Evolutionary conservation across 2,329 filamentous ascomycete genomes (phyloP), one percentile per base, ranked within the genome.

Genomic region (Chaetomium olivaceum): DNA sequence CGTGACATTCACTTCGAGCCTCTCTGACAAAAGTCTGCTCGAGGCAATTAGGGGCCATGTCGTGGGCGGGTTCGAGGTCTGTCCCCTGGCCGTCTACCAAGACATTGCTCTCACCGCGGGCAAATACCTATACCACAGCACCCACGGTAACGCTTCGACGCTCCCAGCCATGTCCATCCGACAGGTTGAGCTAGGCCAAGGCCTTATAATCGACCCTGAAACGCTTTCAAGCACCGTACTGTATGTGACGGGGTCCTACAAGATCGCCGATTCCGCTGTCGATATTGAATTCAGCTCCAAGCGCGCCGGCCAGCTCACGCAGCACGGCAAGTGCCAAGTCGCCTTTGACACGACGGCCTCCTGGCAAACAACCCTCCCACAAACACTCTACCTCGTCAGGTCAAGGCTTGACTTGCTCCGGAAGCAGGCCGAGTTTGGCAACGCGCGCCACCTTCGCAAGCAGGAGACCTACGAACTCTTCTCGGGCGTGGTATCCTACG

Each of bases 381-480:
- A 56, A 11, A 56, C 52, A 4, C 52, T 56, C 27, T 56, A 56
- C 5, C 52, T 56, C 16, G 52, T 56, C 52, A 56, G 36, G n/a
- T 56, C 52, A 2, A 31, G 27, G 19, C 16, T 56, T 6, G 29
- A 56, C 29, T 33, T 29, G 9, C 52, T 56, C 52, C 29, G 52
- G 16, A 23, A 56, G n/a, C 52, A 56, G 23, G 52, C 52, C 8
- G 52, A 56, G 19, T 56, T 23, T n/a, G 27, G 29, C 29, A 33
- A 23, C 29, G 52, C n/a, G 9, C 52, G 52, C 19, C 52, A 14
- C n/a, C 52, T 56, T 16, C 27, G 14, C 52, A 56, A 56, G 19
- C 16, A 36, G 8, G 21, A 19, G 14, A 14, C 29, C 4, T 56
- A 56, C 52, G 19, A 56, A 16, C 52, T 56, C 27, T 56, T 56